Conservation (phyloP, 257 asterid genomes). For the Linaria vulgaris region DNA sequence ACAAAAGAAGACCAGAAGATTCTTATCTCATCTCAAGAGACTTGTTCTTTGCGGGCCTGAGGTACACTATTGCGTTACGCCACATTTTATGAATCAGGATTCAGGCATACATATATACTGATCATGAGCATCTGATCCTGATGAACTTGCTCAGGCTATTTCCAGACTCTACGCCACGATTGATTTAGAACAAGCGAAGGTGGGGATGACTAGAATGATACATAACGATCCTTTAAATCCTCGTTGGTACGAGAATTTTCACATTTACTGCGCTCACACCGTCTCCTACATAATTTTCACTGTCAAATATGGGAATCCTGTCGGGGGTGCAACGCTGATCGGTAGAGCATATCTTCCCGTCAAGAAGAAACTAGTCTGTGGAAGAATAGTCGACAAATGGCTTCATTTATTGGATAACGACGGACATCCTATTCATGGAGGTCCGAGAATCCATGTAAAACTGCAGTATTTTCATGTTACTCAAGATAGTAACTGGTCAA, state of each 20-base stretch:
- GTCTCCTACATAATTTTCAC: constrained; percentile 67
- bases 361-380: constrained; percentile 52
- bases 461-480: constrained; percentile 46
- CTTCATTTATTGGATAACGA: constrained; percentile 57
- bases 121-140: neutral
- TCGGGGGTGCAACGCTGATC: constrained; percentile 68
- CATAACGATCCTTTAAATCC: constrained; percentile 54
- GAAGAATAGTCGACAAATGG: constrained; percentile 58
- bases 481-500: constrained; percentile 64
- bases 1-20: constrained; percentile 35
- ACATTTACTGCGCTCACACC: constrained; percentile 67
- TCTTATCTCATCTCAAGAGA: constrained; percentile 47
- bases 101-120: neutral
- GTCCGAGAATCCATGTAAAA: constrained; percentile 60
- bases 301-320: constrained; percentile 51
- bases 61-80: constrained; percentile 24
- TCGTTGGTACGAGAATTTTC: constrained; percentile 64
- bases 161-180: constrained; percentile 66
- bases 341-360: constrained; percentile 78
- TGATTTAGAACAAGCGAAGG: constrained; percentile 71
- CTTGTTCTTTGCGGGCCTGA: constrained; percentile 54
- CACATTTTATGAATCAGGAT: neutral
- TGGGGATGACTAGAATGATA: constrained; percentile 58
- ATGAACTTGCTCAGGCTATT: constrained; percentile 36
- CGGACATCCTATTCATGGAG: constrained; percentile 46